Percentiles rank a stretch among this genome's conserved stretches.
Evolutionary conservation across 768 basidiomycete species (phyloP).

Genomic region (Cubamyces sp.): DNA sequence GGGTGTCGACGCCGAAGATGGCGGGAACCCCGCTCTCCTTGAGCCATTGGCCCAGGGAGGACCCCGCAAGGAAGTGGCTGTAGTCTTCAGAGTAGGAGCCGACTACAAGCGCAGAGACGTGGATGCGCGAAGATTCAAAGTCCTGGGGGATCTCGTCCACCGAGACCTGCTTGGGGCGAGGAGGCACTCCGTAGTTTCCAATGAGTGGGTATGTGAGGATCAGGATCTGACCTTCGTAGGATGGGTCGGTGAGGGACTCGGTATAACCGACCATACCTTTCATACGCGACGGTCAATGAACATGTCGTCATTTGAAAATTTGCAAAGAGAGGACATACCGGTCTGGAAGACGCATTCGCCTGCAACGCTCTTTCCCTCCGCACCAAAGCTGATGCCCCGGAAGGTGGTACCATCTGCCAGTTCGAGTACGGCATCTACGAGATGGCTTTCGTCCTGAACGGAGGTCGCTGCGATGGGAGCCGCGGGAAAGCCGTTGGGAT

Average conservation of each 20-base stretch:
- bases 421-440: slow-evolving; percentile 76
- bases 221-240: slow-evolving; percentile 97
- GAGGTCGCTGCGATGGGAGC: slow-evolving; percentile 42
- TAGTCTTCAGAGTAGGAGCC: slow-evolving; percentile 94
- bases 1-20: slow-evolving; percentile 94
- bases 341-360: slow-evolving; percentile 99
- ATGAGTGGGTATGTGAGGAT: slow-evolving; percentile 96
- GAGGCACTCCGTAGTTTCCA: slow-evolving; percentile 97
- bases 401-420: slow-evolving; percentile 88
- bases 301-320: not conserved
- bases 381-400: slow-evolving; percentile 92
- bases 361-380: slow-evolving; percentile 84
- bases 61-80: slow-evolving; percentile 91
- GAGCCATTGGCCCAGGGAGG: slow-evolving; percentile 89
- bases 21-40: slow-evolving; percentile 95
- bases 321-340: slow-evolving; percentile 55
- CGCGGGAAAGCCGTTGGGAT: slow-evolving; percentile 40
- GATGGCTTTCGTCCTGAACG: slow-evolving; percentile 27
- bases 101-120: slow-evolving; percentile 88
- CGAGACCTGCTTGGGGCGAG: slow-evolving; percentile 50
- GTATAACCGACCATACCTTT: slow-evolving; percentile 99
- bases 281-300: not conserved
- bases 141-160: slow-evolving; percentile 65
- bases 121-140: slow-evolving; percentile 96
- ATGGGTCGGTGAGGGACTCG: slow-evolving; percentile 97